Base-by-base conservation (phyloP, 1,284 basidiomycete species). In the Schizophyllum commune region DNA sequence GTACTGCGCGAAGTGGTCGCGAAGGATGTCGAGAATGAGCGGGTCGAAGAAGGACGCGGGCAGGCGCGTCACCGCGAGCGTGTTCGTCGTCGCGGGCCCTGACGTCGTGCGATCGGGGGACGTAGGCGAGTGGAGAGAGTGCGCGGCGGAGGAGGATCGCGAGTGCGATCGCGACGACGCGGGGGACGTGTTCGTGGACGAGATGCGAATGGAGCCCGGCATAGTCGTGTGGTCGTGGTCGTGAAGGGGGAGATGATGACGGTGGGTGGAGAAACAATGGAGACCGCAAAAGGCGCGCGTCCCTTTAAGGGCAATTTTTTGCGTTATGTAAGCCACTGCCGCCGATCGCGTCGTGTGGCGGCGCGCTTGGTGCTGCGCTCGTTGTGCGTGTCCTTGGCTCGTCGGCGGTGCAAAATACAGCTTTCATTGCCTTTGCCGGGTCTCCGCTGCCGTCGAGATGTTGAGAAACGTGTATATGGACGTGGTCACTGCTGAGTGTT, bases 11-110 rank as follows among this genome's bases (percentile, higher is more conserved):
- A 95, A 95, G 68, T 93, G 86, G 19, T 78, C 73, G 55, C 77
- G 80, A 32, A 95, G 77, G 5, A 89, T 80, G n/a, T 80, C 72
- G 17, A 93, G 78, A 56, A 92, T 80, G 0, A 80, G 66, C 1
- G 88, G 85, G 53, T 87, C 76, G 83, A 95, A 83, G 76, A 93
- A 88, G 1, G 78, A 73, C 60, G 75, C 80, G 9, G 88, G 86
- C 1, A 91, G 73, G 0, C 81, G 77, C 1, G 89, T 83, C 54
- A 92, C 78, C 27, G 88, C 78, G 53, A 91, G 75, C 1, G 90
- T 87, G 70, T 92, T 92, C 15, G 89, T 90, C 39, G 39, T 47
- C 39, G 39, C 17, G 9, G 39, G 39, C 39, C 13, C 39, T 11
- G 39, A 17, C 39, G 39, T 17, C 39, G 39, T 17, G 39, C 39